Evolutionary conservation across 1,284 basidiomycete genomes (phyloP).

Genomic region (Neotropicomus parvogracilis): DNA sequence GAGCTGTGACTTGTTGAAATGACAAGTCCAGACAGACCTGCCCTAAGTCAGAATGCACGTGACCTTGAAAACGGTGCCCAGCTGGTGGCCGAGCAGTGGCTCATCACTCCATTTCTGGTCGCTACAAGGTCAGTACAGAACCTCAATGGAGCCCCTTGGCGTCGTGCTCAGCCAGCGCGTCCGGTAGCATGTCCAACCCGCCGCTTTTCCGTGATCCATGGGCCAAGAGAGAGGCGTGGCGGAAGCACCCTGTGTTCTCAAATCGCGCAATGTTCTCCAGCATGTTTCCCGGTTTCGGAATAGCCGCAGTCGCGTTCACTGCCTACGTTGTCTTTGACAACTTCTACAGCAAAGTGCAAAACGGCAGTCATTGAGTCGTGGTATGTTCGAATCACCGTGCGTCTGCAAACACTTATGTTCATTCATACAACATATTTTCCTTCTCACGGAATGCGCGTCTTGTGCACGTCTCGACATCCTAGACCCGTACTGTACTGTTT

Average conservation of each 20-base stretch:
- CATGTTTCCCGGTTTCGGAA: slow-evolving; percentile 91
- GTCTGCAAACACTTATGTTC: not conserved
- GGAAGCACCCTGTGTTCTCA: slow-evolving; percentile 83
- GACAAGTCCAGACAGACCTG: slow-evolving; percentile 51
- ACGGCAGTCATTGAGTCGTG: slow-evolving; percentile 32
- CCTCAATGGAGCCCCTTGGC: not conserved
- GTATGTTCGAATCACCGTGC: slow-evolving; percentile 14
- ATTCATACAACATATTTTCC: not conserved
- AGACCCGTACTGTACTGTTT: slow-evolving; percentile 7
- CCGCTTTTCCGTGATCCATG: slow-evolving; percentile 89
- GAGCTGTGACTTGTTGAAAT: slow-evolving; percentile 31
- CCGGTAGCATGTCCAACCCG: slow-evolving; percentile 49
- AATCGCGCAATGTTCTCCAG: slow-evolving; percentile 82
- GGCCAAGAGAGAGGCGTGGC: slow-evolving; percentile 93
- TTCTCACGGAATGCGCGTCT: not conserved
- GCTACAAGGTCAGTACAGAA: slow-evolving; percentile 22
- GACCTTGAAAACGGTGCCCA: slow-evolving; percentile 7
- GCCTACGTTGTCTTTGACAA: slow-evolving; percentile 87
- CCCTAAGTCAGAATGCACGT: slow-evolving; percentile 48
- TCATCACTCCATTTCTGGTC: slow-evolving; percentile 11
- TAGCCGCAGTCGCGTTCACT: slow-evolving; percentile 86
- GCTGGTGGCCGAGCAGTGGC: not conserved
- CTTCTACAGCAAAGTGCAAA: slow-evolving; percentile 40
- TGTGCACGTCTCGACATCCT: slow-evolving; percentile 2
- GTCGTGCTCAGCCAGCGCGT: slow-evolving; percentile 13